Evolutionary conservation across 805 yeast genomes (phyloP).

Genomic region (Sugiyamaella americana): DNA sequence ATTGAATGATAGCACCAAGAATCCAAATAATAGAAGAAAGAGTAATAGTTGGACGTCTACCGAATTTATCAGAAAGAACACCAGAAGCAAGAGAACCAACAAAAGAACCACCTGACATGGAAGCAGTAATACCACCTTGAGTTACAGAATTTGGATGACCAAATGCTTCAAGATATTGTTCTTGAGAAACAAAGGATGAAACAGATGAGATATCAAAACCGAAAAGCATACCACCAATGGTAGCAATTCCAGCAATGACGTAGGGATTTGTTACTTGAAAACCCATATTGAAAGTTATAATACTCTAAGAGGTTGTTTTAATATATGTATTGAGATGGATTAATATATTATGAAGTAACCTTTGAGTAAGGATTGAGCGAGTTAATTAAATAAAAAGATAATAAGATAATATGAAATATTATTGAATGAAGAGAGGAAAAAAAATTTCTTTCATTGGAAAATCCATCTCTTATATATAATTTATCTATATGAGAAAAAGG

Average conservation of each 20-base stretch:
- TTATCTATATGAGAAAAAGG: too few species aligned
- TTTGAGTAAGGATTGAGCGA: too few species aligned
- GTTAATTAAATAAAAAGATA: too few species aligned
- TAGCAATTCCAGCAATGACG: conserved; percentile 48
- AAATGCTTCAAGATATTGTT: conserved; percentile 47
- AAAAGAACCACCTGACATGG: conserved; percentile 74
- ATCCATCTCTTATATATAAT: too few species aligned
- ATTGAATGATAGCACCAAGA: conserved; percentile 53
- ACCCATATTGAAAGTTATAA: too few species aligned
- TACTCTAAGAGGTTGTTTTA: too few species aligned
- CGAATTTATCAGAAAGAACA: conserved; percentile 42
- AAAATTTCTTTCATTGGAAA: too few species aligned
- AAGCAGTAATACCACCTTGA: conserved; percentile 70
- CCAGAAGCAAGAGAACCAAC: conserved; percentile 60
- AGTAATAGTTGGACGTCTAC: conserved; percentile 51
- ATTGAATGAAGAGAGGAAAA: too few species aligned
- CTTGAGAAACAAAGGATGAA: conserved; percentile 54
- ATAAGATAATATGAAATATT: too few species aligned
- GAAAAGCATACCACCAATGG: conserved; percentile 64
- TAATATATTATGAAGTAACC: too few species aligned
- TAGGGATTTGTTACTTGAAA: conserved; percentile 43
- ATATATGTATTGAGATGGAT: too few species aligned
- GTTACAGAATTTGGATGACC: conserved; percentile 45
- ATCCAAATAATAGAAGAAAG: conserved; percentile 51
- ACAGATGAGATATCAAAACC: conserved; percentile 78